These are phyloP conservation scores for Pseudogymnoascus sp. DNA, from an alignment of 2,329 filamentous ascomycete genomes.

Conservation along the genomic window DNA sequence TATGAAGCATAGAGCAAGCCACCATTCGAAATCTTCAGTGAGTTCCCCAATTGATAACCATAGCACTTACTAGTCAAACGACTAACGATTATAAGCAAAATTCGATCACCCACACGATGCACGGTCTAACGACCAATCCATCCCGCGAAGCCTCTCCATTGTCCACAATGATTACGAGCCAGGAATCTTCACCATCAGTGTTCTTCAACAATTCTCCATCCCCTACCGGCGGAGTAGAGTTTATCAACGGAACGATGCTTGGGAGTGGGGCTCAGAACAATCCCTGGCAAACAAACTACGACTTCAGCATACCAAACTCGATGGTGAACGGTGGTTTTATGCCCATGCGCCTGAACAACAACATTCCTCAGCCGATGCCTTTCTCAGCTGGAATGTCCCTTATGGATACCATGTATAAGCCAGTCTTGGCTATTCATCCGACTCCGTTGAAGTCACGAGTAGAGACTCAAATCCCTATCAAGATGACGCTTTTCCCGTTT, in stretches of 20 bases:
- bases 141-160: constrained; percentile 50
- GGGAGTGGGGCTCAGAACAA: constrained; percentile 18
- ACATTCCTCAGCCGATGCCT: constrained; percentile 21
- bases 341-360: constrained; percentile 21
- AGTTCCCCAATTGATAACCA: constrained; percentile 15
- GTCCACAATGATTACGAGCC: constrained; percentile 44
- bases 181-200: constrained; percentile 44
- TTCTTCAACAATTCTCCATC: constrained; percentile 43
- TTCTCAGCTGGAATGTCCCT: constrained; percentile 21
- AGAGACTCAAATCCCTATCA: constrained; percentile 91
- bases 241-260: constrained; percentile 29
- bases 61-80: constrained; percentile 3
- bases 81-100: constrained; percentile 40
- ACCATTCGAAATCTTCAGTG: constrained; percentile 40
- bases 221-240: constrained; percentile 35
- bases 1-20: constrained; percentile 23
- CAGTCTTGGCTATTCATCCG: constrained; percentile 52
- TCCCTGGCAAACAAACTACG: constrained; percentile 31
- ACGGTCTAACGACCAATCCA: constrained; percentile 37
- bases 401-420: constrained; percentile 26
- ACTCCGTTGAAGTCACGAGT: constrained; percentile 80
- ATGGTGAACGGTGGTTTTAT: constrained; percentile 16
- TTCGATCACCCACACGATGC: constrained; percentile 44
- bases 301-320: constrained; percentile 14
- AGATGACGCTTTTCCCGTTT: constrained; percentile 68